Base-by-base conservation (phyloP, 2,329 filamentous ascomycete species). In the Alternaria ventricosa region DNA sequence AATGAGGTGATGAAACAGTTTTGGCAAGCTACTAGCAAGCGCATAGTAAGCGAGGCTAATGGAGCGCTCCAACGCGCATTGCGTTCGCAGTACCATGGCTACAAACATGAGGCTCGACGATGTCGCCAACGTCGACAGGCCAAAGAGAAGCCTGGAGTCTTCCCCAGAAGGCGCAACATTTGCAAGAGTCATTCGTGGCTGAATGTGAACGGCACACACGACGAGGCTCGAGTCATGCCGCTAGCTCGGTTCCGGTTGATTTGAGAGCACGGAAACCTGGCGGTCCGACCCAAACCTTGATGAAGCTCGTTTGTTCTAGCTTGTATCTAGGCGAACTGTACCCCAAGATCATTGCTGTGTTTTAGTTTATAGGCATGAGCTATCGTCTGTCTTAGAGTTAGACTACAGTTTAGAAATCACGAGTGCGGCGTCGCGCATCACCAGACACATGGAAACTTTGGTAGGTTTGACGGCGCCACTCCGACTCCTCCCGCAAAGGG, bases 41-140 rank as follows among this genome's bases (percentile, higher is more conserved):
- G 63, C 60, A 59, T 61, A 62, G 60, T 66, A 68, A 68, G 66
- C 66, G 66, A 61, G 66, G 57, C 45, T 60, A 58, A 57, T 51
- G 49, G 28, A 53, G 49, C 49, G 20, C 49, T 53, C 49, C 33
- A 53, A 53, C 49, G 49, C 49, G 30, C 49, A 22, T 53, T 36
- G 49, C 20, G 5, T 36, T 30, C 9, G 20, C 28, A 53, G 49
- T 53, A 23, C 49, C 4, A 23, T 41, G 18, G 49, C 49, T 43
- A 50, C 43, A 30, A 54, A 56, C 25, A 25, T 63, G 57, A 47
- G 30, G 57, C 36, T 60, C 56, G 28, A 41, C 22, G 22, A 33
- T 55, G 36, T 50, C n/a, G 18, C 25, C 49, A 53, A 44, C 30
- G 41, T 27, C 25, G 25, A 12, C 25, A 50, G 22, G 13, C 18